phyloP scores from a whole-genome alignment of 805 yeast species.

The Sungouiella thailandica region DNA sequence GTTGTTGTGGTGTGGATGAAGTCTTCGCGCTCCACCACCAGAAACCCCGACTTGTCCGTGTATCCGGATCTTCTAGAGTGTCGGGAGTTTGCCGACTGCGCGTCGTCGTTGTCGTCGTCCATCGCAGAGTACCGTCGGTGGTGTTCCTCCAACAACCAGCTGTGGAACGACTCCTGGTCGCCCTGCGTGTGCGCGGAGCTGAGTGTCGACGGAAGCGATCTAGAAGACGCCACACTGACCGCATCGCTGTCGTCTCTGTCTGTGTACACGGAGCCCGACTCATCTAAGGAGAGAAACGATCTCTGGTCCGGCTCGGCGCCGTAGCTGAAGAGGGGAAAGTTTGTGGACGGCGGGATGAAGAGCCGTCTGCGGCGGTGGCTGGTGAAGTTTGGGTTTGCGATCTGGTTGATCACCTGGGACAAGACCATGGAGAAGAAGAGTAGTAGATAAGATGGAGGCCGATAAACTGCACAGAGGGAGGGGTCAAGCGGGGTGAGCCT shows the following conservation, averaged over 20 bases:
- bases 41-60: conserved; percentile 6
- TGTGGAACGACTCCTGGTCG: conserved; percentile 37
- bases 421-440: conserved; percentile 29
- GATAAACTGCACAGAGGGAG: not conserved
- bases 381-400: conserved; percentile 35
- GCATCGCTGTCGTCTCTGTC: conserved; percentile 28
- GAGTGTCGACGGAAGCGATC: conserved; percentile 39
- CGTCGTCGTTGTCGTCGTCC: conserved; percentile 12
- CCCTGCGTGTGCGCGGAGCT: conserved; percentile 31
- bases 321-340: conserved; percentile 36
- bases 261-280: conserved; percentile 26
- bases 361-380: conserved; percentile 34
- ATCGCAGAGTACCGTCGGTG: conserved; percentile 30
- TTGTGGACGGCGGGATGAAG: conserved; percentile 42
- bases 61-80: conserved; percentile 1
- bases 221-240: conserved; percentile 36
- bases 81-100: not conserved
- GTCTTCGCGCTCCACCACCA: conserved; percentile 22
- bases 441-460: not conserved
- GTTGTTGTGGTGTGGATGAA: conserved; percentile 27
- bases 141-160: conserved; percentile 41
- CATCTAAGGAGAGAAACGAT: conserved; percentile 37
- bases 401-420: conserved; percentile 33
- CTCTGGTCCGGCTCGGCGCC: conserved; percentile 43
- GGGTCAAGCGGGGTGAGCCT: not conserved